phyloP scores from a whole-genome alignment of 257 asterid genomes.

The Ligustrum vulgare region DNA sequence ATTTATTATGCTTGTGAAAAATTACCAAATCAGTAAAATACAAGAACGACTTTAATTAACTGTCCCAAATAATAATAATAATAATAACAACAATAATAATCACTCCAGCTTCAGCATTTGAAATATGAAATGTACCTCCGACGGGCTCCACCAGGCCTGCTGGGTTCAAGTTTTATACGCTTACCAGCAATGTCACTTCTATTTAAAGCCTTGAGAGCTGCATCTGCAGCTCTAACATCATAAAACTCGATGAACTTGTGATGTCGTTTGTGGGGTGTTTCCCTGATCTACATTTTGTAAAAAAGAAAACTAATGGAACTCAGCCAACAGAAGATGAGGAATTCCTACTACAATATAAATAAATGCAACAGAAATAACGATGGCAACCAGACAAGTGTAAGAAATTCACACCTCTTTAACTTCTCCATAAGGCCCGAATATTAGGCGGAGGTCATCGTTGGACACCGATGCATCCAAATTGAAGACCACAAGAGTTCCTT shows the following conservation, averaged over 20 bases:
- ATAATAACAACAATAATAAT: too few relatives aligned
- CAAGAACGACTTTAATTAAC: too few relatives aligned
- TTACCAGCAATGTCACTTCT: slow-evolving; percentile 90
- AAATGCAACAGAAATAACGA: not conserved
- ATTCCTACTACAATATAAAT: not conserved
- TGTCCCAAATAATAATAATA: too few relatives aligned
- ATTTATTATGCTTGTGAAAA: too few relatives aligned
- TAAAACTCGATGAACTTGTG: slow-evolving; percentile 96
- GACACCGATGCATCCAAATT: slow-evolving; percentile 94
- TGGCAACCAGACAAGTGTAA: not conserved
- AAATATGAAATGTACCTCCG: slow-evolving; percentile 51
- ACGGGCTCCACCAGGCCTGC: slow-evolving; percentile 99
- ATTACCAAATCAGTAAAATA: too few relatives aligned
- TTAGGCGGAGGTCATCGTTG: slow-evolving; percentile 82
- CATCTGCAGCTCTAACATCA: slow-evolving; percentile 92
- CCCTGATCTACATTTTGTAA: slow-evolving; percentile 68
- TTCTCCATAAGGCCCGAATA: slow-evolving; percentile 95
- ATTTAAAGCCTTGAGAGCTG: slow-evolving; percentile 87
- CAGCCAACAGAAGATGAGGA: not conserved
- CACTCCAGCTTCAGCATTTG: too few relatives aligned
- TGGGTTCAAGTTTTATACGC: slow-evolving; percentile 92
- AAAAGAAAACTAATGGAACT: slow-evolving; percentile 20
- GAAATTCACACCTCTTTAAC: slow-evolving; percentile 74
- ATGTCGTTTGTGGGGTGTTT: slow-evolving; percentile 88
- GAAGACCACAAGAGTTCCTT: slow-evolving; percentile 94